phyloP scores from a whole-genome alignment of 345 rosid genomes.

The rapeseed (Brassica napus) region DNA sequence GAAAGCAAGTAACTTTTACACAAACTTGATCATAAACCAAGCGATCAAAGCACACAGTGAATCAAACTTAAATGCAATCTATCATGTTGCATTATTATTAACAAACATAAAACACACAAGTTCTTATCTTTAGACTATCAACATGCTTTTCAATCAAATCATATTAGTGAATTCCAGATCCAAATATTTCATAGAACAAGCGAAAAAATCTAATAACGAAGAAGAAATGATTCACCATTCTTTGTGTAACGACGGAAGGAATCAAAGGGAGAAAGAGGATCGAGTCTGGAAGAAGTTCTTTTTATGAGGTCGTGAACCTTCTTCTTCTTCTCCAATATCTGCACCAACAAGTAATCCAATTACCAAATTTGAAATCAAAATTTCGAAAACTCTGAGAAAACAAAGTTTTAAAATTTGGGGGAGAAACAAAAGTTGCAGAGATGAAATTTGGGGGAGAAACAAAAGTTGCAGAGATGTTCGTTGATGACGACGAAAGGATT shows the following conservation, averaged over 20 bases:
- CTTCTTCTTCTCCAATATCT: conserved; percentile 75
- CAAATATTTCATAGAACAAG: too few species aligned
- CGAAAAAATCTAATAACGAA: neutral
- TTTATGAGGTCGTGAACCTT: conserved; percentile 54
- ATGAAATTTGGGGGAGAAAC: too few species aligned
- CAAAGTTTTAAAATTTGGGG: neutral
- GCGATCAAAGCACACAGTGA: neutral
- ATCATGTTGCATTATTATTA: too few species aligned
- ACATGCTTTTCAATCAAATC: neutral
- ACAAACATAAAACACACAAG: neutral
- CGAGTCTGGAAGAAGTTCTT: conserved; percentile 58
- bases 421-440: too few species aligned
- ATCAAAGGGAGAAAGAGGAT: conserved; percentile 66
- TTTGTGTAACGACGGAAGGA: conserved; percentile 50
- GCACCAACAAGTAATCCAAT: neutral
- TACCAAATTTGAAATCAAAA: neutral
- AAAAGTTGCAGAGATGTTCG: too few species aligned
- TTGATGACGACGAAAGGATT: too few species aligned
- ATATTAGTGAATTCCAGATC: neutral
- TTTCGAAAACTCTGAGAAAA: neutral
- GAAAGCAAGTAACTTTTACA: neutral
- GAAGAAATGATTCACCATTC: conserved; percentile 48
- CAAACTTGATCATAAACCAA: neutral
- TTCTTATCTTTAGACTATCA: neutral
- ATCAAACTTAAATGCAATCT: neutral